Percentiles rank a stretch among this genome's conserved stretches.
These are phyloP conservation scores for Saussurea involucrata DNA, from an alignment of 129 eudicot genomes.

Conservation along the genomic window DNA sequence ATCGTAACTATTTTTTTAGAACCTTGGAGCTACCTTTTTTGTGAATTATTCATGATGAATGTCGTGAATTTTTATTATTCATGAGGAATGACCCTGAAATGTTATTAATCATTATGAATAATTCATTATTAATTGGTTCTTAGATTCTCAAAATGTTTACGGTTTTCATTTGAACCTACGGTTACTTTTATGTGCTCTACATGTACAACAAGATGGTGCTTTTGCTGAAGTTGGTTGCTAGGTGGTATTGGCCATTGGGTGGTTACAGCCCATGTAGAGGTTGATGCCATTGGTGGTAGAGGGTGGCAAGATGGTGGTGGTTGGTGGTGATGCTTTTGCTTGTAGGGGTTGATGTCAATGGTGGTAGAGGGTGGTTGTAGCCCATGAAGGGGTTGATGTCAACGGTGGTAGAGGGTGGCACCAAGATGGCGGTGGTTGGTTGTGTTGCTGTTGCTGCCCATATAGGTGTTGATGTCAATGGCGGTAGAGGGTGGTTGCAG, in stretches of 20 bases:
- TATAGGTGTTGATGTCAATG: too few relatives aligned
- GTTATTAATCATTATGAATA: not conserved
- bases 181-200: too few relatives aligned
- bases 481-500: too few relatives aligned
- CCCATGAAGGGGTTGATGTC: not conserved
- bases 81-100: not conserved
- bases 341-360: not conserved
- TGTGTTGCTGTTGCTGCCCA: too few relatives aligned
- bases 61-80: not conserved
- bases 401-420: not conserved
- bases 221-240: not conserved
- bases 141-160: not conserved
- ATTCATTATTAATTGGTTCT: not conserved
- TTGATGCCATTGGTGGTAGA: too few relatives aligned
- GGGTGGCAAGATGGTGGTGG: too few relatives aligned
- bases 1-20: not conserved
- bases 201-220: not conserved
- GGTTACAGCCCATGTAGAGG: too few relatives aligned
- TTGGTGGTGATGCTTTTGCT: too few relatives aligned
- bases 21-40: not conserved
- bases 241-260: too few relatives aligned
- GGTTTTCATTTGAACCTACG: not conserved
- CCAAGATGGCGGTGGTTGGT: not conserved
- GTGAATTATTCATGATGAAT: not conserved
- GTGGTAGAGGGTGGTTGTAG: not conserved